A percentile compares a stretch with the other conserved stretches of the same genome.
Conservation (phyloP, 345 rosid genomes). For the Ailanthus altissimus region DNA sequence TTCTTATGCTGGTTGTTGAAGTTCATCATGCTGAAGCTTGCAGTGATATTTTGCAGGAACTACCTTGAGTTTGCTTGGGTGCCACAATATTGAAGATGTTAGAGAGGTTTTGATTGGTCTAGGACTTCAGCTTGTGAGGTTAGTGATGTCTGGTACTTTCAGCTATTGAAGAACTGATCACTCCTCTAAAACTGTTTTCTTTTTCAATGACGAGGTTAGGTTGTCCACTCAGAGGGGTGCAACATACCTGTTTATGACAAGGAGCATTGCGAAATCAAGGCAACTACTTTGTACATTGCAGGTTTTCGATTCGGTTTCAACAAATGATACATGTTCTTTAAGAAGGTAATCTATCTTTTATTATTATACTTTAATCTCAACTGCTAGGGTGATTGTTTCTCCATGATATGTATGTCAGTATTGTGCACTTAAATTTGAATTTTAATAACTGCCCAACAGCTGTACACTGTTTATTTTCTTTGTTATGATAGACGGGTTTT, state of each 20-base stretch:
- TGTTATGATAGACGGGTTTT: conserved; percentile 44
- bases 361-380: conserved; percentile 14
- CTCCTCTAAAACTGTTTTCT: conserved; percentile 26
- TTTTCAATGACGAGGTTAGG: conserved; percentile 39
- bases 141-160: conserved; percentile 33
- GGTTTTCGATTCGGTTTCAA: conserved; percentile 41
- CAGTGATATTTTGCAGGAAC: conserved; percentile 49
- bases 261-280: conserved; percentile 67
- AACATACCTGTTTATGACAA: conserved; percentile 64
- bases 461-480: conserved; percentile 23
- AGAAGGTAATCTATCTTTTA: conserved; percentile 59
- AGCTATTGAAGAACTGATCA: conserved; percentile 14
- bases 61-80: conserved; percentile 61
- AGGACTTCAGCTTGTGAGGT: conserved; percentile 92
- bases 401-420: background rate
- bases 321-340: conserved; percentile 41
- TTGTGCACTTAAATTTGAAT: conserved; percentile 7
- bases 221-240: conserved; percentile 50
- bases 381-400: background rate
- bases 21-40: conserved; percentile 29
- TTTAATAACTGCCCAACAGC: background rate
- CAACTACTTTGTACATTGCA: conserved; percentile 55
- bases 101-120: conserved; percentile 69
- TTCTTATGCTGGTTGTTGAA: conserved; percentile 20
- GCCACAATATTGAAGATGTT: conserved; percentile 68